These are phyloP conservation scores for Hypoxylon subgilvum DNA, from an alignment of 495 filamentous ascomycete species.

Conservation along the genomic window DNA sequence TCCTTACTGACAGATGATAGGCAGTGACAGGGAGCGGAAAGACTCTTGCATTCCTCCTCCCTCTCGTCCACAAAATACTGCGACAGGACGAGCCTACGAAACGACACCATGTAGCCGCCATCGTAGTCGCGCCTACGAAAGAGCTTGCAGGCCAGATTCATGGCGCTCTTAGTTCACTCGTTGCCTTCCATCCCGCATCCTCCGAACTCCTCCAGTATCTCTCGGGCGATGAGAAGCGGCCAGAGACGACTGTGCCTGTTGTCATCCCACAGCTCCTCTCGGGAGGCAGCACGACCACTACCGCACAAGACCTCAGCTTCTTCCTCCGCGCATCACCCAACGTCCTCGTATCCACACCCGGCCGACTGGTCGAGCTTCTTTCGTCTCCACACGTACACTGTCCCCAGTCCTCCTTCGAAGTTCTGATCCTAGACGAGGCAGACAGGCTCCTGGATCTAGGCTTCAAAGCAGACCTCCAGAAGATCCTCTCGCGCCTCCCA, in stretches of 20 bases:
- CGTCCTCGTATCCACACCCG: conserved; percentile 85
- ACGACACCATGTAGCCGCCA: conserved; percentile 85
- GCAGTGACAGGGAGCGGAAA: conserved; percentile 97
- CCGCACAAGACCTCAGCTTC: conserved; percentile 79
- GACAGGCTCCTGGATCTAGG: conserved; percentile 93
- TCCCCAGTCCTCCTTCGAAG: conserved; percentile 85
- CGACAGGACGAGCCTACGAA: conserved; percentile 74
- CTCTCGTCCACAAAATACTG: conserved; percentile 82
- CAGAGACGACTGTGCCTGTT: conserved; percentile 57
- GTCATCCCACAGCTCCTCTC: conserved; percentile 86
- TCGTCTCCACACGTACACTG: conserved; percentile 90
- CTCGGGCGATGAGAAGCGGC: conserved; percentile 59
- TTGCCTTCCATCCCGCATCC: conserved; percentile 84
- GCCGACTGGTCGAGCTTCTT: conserved; percentile 84
- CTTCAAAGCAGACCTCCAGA: conserved; percentile 87
- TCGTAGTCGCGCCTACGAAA: conserved; percentile 90
- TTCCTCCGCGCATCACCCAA: conserved; percentile 85
- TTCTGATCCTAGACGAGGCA: conserved; percentile 91
- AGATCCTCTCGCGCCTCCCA: conserved; percentile 81
- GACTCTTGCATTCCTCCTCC: conserved; percentile 89
- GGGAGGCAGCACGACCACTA: conserved; percentile 74
- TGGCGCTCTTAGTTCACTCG: conserved; percentile 74
- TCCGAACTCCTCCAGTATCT: conserved; percentile 60
- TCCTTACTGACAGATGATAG: conserved; percentile 36
- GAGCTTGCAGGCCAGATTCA: conserved; percentile 93